Conservation (phyloP, 1,139 yeast species). For the Kodamaea suecica region DNA sequence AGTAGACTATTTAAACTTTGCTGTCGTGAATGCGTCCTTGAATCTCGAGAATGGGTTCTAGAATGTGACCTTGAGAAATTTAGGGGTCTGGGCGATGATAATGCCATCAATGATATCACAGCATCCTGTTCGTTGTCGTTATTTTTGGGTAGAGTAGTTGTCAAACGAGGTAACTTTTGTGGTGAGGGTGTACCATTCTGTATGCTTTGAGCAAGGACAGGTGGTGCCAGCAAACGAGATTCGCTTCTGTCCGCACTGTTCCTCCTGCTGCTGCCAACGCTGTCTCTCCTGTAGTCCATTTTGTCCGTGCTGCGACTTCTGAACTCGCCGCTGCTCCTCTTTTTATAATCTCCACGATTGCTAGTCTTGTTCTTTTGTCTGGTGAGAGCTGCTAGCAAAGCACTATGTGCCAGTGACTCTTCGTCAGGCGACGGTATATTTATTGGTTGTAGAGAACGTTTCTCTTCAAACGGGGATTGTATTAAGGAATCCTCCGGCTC, state of each 20-base stretch:
- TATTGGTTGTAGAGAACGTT: constrained; percentile 8
- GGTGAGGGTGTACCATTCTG: neutral
- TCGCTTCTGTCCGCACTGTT: neutral
- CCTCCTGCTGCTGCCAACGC: too few relatives aligned
- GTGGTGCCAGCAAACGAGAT: neutral
- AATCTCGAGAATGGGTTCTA: constrained; percentile 14
- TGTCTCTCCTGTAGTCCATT: too few relatives aligned
- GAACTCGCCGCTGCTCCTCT: too few relatives aligned
- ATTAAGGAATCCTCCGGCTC: constrained; percentile 17
- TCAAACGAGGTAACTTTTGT: constrained; percentile 31
- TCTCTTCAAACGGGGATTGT: constrained; percentile 24
- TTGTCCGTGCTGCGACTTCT: too few relatives aligned
- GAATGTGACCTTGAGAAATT: constrained; percentile 29
- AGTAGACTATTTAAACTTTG: constrained; percentile 28
- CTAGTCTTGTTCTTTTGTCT: neutral
- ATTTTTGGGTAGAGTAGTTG: constrained; percentile 20
- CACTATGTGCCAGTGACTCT: constrained; percentile 40
- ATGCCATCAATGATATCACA: constrained; percentile 43
- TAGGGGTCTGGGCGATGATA: constrained; percentile 40
- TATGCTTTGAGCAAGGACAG: neutral
- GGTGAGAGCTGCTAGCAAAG: neutral
- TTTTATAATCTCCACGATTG: neutral
- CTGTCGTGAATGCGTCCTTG: constrained; percentile 23
- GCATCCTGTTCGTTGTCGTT: constrained; percentile 42
- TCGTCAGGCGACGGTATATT: constrained; percentile 35